Evolutionary conservation across 768 basidiomycete genomes (phyloP).

Genomic region (Rubroboletus satanas): DNA sequence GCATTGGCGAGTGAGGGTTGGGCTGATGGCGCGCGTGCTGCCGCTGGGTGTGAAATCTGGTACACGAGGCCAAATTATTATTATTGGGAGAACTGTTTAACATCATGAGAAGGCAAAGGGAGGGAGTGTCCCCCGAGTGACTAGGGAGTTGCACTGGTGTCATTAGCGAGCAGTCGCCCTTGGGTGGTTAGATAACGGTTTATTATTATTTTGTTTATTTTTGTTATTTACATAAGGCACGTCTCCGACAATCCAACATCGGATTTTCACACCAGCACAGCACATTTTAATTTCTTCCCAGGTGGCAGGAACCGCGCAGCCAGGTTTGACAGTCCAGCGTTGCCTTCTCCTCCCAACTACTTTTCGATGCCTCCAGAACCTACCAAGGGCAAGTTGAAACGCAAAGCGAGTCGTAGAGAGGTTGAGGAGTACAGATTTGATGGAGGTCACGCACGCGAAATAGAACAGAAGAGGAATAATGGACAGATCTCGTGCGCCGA

Average conservation of each 20-base stretch:
- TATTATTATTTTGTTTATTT: too few species aligned
- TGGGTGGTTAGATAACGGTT: too few species aligned
- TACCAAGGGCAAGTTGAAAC: constrained; percentile 47
- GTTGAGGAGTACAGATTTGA: constrained; percentile 49
- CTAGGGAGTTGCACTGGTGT: too few species aligned
- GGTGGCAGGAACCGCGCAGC: constrained; percentile 13
- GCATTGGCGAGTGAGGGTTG: background rate
- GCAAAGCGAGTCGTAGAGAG: constrained; percentile 47
- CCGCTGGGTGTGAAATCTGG: constrained; percentile 19
- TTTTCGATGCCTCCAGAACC: constrained; percentile 53
- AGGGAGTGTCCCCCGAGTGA: background rate
- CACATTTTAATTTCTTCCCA: constrained; percentile 25
- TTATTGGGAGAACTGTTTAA: background rate
- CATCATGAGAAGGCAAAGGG: background rate
- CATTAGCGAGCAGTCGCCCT: too few species aligned
- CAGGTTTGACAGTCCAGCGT: constrained; percentile 5
- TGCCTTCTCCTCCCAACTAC: constrained; percentile 7
- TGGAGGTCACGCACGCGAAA: constrained; percentile 55
- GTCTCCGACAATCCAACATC: constrained; percentile 12
- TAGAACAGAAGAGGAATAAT: constrained; percentile 69
- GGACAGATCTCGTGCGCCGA: constrained; percentile 79
- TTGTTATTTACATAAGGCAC: background rate
- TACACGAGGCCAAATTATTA: background rate
- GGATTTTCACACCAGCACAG: constrained; percentile 29
- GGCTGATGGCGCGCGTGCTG: background rate